Base-by-base conservation (phyloP, 257 asterid genomes). In the Lycium barbarum region DNA sequence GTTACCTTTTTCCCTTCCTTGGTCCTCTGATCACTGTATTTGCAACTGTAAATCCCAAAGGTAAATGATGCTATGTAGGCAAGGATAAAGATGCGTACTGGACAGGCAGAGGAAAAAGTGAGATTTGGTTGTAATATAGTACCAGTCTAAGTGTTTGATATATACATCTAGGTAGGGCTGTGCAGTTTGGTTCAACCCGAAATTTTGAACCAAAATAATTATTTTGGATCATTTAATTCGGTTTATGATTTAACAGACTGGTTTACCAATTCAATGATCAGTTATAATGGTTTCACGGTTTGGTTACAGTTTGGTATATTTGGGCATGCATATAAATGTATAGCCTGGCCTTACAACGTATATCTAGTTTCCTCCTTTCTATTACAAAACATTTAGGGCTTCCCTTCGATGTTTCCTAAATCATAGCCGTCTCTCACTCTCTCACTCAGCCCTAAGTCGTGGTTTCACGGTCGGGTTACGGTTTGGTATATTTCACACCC, bases 101-200 rank as follows among this genome's bases (percentile, higher is more conserved):
- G 45, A 57, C 45, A 13, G 82, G 40, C 82, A 51, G 47, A 26
- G 63, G 26, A 54, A 53, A 76, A 26, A 76, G 47, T 76, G 47
- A 63, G 82, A 76, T 76, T 14, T 76, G 22, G 63, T 76, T 76
- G 43, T 76, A 76, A 76, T 51, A 7, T 11, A 76, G 9, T 49
- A 33, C 82, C 40, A 76, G 47, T 22, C 22, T 49, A 22, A 59
- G 66, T n/a, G 66, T 59, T 59, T 59, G 66, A 59, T 59, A 7
- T 59, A n/a, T 59, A 59, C 67, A 61, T n/a, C 67, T 13, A 61
- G 35, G 67, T 61, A n/a, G 35, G 67, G 35, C 33, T 61, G 67
- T n/a, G 33, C 67, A 61, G 67, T 61, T n/a, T 5, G 33, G 13
- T 61, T 61, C 67, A 61, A 61, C 67, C 35, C 35, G 2, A 55